Evolutionary conservation across 306 rosid genomes (phyloP).

Genomic region (Astragalus membranaceus): DNA sequence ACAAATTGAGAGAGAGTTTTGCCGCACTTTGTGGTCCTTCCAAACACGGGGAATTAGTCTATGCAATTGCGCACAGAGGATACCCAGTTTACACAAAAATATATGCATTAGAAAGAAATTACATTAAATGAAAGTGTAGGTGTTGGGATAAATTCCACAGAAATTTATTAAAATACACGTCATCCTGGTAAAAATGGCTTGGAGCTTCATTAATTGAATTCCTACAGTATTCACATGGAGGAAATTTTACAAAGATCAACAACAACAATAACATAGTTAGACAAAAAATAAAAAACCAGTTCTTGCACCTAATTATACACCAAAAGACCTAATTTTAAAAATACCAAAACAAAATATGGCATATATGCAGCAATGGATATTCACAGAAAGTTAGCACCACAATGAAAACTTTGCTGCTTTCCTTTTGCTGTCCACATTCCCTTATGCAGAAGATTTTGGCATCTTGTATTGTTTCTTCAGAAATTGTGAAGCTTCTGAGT

Average conservation of each 20-base stretch:
- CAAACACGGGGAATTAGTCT: no score
- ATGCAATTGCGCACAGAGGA: no score
- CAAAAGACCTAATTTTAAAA: constrained; percentile 15
- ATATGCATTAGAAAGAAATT: neutral
- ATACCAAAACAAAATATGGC: neutral
- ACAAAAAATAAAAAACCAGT: neutral
- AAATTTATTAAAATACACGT: neutral
- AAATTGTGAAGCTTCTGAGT: constrained; percentile 86
- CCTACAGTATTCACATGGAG: constrained; percentile 30
- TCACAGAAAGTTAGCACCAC: constrained; percentile 27
- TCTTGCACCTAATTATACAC: constrained; percentile 13
- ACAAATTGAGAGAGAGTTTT: no score
- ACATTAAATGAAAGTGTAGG: neutral
- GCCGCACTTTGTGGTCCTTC: no score
- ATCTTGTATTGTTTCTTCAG: constrained; percentile 93
- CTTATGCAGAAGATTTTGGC: constrained; percentile 70
- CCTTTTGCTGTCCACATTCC: constrained; percentile 9
- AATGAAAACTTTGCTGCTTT: constrained; percentile 18
- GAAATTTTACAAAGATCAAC: constrained; percentile 26
- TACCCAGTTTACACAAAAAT: no score
- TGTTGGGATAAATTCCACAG: neutral
- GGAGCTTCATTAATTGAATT: constrained; percentile 16
- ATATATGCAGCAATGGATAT: constrained; percentile 22
- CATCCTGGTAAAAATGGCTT: neutral
- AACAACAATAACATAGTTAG: neutral